Evolutionary conservation across 2,329 filamentous ascomycete genomes (phyloP).

Genomic region (Ascochyta viciae-villosae): DNA sequence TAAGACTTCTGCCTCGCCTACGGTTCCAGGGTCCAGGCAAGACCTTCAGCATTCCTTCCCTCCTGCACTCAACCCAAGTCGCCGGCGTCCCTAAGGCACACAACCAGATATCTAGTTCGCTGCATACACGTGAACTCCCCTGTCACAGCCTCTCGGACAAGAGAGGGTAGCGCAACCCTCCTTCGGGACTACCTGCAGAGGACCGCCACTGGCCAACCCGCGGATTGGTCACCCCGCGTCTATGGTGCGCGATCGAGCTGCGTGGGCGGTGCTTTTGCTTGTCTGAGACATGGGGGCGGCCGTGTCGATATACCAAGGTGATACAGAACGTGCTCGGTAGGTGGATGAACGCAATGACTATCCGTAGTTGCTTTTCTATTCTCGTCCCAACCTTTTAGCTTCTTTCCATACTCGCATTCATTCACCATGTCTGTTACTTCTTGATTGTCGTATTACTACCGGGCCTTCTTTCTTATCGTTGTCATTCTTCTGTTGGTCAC

Average conservation of each 20-base stretch:
- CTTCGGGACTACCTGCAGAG: slow-evolving; percentile 7
- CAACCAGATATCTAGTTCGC: slow-evolving; percentile 1
- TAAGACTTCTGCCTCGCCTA: not conserved
- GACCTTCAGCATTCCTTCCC: not conserved
- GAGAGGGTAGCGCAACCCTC: slow-evolving; percentile 1
- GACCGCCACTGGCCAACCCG: not conserved
- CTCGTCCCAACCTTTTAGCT: not conserved
- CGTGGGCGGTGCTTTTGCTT: slow-evolving; percentile 5
- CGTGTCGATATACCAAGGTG: slow-evolving; percentile 7
- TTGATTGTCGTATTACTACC: not conserved
- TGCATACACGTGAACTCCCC: not conserved
- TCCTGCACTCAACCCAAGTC: not conserved
- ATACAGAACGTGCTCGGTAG: slow-evolving; percentile 11
- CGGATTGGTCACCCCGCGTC: not conserved
- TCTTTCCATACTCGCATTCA: not conserved
- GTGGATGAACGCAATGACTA: slow-evolving; percentile 1
- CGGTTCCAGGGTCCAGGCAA: slow-evolving; percentile 1
- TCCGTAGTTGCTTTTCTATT: slow-evolving; percentile 5
- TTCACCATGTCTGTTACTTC: not conserved
- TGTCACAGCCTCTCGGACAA: not conserved
- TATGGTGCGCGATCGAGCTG: slow-evolving; percentile 3
- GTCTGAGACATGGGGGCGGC: slow-evolving; percentile 6
- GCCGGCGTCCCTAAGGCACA: not conserved
- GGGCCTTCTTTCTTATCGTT: not conserved
- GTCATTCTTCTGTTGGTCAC: not conserved